Conservation (phyloP, 192 early-diverging fungal genomes). For the Rhizophagus clarus region DNA sequence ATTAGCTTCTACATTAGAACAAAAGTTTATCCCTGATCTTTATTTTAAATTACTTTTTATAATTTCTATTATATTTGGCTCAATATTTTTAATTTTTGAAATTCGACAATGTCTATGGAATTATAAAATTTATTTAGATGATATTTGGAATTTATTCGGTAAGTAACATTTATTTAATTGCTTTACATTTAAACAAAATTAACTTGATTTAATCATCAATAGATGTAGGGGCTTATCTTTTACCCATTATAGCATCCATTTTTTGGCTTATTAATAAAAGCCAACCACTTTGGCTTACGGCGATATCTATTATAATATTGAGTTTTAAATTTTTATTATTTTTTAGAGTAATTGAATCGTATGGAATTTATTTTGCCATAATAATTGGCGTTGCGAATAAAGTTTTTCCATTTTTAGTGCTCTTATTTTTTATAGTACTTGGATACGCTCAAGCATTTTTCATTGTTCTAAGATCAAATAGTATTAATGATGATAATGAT, state of each 20-base stretch:
- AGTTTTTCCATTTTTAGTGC: neutral
- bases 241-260: too few species aligned
- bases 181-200: neutral
- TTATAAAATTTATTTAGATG: neutral
- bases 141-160: neutral
- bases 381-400: neutral
- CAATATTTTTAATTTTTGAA: neutral
- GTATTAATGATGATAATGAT: too few species aligned
- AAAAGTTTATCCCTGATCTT: too few species aligned
- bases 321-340: neutral
- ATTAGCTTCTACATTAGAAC: too few species aligned
- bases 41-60: too few species aligned
- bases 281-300: too few species aligned
- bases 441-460: too few species aligned
- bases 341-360: too few species aligned
- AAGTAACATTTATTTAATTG: neutral
- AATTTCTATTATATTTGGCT: too few species aligned
- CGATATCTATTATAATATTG: neutral
- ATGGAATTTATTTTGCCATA: neutral
- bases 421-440: too few species aligned
- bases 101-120: neutral
- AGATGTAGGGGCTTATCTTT: neutral
- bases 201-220: neutral
- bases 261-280: too few species aligned
- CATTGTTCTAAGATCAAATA: too few species aligned